Conservation (phyloP, 1,139 yeast genomes). For the Diutina siamensis region DNA sequence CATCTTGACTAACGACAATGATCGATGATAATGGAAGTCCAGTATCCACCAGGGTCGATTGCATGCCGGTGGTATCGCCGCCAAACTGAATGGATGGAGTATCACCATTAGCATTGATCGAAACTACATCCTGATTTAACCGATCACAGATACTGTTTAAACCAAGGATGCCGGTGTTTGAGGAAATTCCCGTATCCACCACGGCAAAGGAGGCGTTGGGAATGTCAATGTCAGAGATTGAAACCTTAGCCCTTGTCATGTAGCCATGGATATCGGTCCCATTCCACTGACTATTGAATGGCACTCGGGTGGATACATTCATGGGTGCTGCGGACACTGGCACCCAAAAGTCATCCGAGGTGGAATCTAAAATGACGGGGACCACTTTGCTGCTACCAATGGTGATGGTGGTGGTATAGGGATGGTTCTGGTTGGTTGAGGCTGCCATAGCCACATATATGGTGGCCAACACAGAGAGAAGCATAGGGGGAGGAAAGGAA, state of each 20-base stretch:
- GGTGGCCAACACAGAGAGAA: not conserved
- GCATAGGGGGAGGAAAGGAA: not conserved
- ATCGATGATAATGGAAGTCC: not conserved
- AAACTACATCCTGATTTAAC: not conserved
- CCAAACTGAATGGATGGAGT: not conserved
- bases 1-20: too few species aligned
- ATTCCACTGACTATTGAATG: not conserved
- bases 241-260: not conserved
- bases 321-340: not conserved
- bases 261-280: not conserved
- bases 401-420: not conserved
- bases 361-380: not conserved
- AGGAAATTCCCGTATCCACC: not conserved
- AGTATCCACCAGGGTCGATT: not conserved
- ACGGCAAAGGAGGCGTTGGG: not conserved
- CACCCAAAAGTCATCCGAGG: not conserved
- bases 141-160: not conserved
- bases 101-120: not conserved
- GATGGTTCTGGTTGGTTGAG: not conserved
- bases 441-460: too few species aligned
- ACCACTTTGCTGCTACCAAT: not conserved
- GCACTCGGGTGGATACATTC: not conserved
- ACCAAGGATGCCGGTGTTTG: not conserved
- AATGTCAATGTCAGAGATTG: not conserved
- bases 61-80: not conserved